A percentile compares a stretch with the other conserved stretches of the same genome.
Conservation (phyloP, 176 grass and related monocot genomes). For the Carex cristatella region DNA sequence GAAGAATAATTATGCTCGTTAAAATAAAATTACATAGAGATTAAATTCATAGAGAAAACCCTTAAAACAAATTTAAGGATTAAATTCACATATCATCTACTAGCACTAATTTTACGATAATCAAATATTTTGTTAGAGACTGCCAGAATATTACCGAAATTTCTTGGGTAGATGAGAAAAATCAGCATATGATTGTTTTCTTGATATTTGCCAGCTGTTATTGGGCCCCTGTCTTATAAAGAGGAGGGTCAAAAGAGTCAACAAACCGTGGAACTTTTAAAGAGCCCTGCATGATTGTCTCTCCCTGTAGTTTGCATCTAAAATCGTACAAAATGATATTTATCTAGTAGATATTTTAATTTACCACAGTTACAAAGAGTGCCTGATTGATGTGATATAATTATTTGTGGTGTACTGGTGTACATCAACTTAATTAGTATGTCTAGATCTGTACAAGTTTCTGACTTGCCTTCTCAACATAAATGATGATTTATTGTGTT, state of each 20-base stretch:
- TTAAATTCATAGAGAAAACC: not conserved
- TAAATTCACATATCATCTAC: not conserved
- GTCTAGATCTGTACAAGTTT: not conserved
- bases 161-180: conserved; percentile 1
- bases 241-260: conserved; percentile 20
- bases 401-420: not conserved
- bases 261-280: not conserved
- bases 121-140: not conserved
- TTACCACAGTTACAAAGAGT: not conserved
- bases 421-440: not conserved
- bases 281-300: conserved; percentile 6
- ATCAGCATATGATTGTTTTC: not conserved
- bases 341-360: not conserved
- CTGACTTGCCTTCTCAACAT: not conserved
- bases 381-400: not conserved
- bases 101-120: not conserved
- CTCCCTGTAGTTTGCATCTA: not conserved
- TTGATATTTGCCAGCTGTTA: conserved; percentile 17
- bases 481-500: not conserved
- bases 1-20: not conserved
- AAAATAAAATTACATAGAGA: not conserved
- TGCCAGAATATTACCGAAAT: not conserved
- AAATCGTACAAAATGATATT: not conserved
- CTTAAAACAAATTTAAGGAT: not conserved
- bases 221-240: conserved; percentile 11